Conservation (phyloP, 1,284 basidiomycete species). For the Trametes versicolor region DNA sequence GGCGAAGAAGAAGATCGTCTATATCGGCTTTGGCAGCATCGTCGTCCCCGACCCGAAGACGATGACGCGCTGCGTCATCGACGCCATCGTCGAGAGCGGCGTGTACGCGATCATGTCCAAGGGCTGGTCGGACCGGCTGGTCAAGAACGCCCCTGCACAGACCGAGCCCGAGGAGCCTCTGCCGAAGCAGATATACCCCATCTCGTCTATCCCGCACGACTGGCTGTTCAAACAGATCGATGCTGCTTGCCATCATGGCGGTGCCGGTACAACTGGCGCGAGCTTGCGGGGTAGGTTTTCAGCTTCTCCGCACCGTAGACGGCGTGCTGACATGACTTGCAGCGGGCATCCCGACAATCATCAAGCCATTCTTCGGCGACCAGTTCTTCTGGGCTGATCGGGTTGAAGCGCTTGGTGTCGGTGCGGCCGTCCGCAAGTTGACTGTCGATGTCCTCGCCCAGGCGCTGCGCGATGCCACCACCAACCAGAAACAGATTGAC, state of each 20-base stretch:
- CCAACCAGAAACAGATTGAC: slow-evolving; percentile 87
- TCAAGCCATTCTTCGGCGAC: slow-evolving; percentile 98
- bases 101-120: slow-evolving; percentile 95
- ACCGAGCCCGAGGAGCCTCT: slow-evolving; percentile 73
- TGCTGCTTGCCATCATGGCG: slow-evolving; percentile 97
- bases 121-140: slow-evolving; percentile 96
- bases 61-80: slow-evolving; percentile 91
- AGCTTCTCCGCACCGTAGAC: slow-evolving; percentile 10
- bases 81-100: slow-evolving; percentile 86
- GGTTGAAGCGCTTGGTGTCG: slow-evolving; percentile 93
- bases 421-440: slow-evolving; percentile 86
- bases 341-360: slow-evolving; percentile 96
- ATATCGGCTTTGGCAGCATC: slow-evolving; percentile 99
- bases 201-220: slow-evolving; percentile 93
- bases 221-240: slow-evolving; percentile 96
- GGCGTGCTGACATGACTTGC: slow-evolving; percentile 22
- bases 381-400: slow-evolving; percentile 98
- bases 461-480: slow-evolving; percentile 85
- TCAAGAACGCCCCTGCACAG: slow-evolving; percentile 64
- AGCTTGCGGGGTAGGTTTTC: slow-evolving; percentile 79
- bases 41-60: slow-evolving; percentile 94
- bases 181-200: slow-evolving; percentile 82
- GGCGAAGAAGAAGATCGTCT: slow-evolving; percentile 89
- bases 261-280: slow-evolving; percentile 95
- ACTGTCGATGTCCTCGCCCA: slow-evolving; percentile 81